Percentiles rank a stretch among this genome's conserved stretches.
Conservation (phyloP, 2,329 filamentous ascomycete genomes). For the Hawksworthiomyces lignivorus region DNA sequence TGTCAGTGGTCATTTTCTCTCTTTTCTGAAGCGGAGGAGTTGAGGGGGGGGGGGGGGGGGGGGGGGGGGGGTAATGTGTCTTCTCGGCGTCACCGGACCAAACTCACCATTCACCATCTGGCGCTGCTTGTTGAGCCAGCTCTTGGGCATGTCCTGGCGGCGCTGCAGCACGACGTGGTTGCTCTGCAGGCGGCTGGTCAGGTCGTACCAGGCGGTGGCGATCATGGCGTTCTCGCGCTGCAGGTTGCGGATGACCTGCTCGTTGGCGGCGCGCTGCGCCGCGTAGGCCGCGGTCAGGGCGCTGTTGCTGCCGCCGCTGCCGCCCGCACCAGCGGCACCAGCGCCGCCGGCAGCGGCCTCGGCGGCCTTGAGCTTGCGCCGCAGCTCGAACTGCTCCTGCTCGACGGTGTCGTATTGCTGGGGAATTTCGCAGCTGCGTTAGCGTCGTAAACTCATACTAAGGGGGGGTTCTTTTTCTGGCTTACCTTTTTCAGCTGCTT, state of each 20-base stretch:
- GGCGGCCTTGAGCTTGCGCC: slow-evolving; percentile 45
- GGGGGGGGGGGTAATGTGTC: no score
- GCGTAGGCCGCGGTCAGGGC: slow-evolving; percentile 4
- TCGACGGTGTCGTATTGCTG: slow-evolving; percentile 55
- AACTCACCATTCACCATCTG: slow-evolving; percentile 56
- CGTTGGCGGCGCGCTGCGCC: slow-evolving; percentile 36
- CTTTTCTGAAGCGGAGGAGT: no score
- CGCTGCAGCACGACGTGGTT: slow-evolving; percentile 74
- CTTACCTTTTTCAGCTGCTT: slow-evolving; percentile 54
- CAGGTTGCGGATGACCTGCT: slow-evolving; percentile 58
- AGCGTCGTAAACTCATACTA: background rate
- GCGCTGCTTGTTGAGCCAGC: slow-evolving; percentile 80
- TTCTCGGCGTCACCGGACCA: no score
- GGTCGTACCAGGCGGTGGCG: slow-evolving; percentile 78
- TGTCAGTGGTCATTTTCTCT: no score
- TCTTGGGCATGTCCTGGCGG: slow-evolving; percentile 65
- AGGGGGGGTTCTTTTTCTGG: slow-evolving; percentile 14
- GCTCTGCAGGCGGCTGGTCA: slow-evolving; percentile 70
- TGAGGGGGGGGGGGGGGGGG: no score
- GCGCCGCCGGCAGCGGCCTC: slow-evolving; percentile 44
- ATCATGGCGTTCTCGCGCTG: slow-evolving; percentile 73
- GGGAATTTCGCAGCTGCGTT: no score
- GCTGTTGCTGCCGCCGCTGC: slow-evolving; percentile 43
- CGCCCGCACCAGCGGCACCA: no score
- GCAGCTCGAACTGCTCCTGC: slow-evolving; percentile 47